A percentile compares a stretch with the other conserved stretches of the same genome.
phyloP scores from a whole-genome alignment of 1,284 basidiomycete genomes.

The Vanrija pseudolonga region DNA sequence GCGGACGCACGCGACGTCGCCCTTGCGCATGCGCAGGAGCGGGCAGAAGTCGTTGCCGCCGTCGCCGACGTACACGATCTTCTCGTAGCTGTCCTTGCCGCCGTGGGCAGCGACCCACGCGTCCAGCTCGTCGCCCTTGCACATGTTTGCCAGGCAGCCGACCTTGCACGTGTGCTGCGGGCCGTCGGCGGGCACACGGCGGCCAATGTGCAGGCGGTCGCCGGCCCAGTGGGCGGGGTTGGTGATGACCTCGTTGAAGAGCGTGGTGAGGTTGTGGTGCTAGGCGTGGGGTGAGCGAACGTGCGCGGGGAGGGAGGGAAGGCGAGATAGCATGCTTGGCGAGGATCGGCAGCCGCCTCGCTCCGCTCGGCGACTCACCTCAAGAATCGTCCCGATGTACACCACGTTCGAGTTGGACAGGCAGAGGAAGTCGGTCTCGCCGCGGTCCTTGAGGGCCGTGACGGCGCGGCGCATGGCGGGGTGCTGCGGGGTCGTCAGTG shows the following conservation, averaged over 20 bases:
- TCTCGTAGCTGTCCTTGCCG: constrained; percentile 62
- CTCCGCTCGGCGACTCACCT: constrained; percentile 54
- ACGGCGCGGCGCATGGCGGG: constrained; percentile 94
- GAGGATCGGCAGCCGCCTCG: too few relatives aligned
- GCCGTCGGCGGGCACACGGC: constrained; percentile 69
- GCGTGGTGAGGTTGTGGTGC: constrained; percentile 61
- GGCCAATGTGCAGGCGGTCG: constrained; percentile 70
- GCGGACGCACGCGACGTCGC: constrained; percentile 60
- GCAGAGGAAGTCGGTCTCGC: constrained; percentile 77
- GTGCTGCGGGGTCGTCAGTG: constrained; percentile 59
- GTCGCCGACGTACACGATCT: constrained; percentile 88
- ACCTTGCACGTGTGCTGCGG: constrained; percentile 80
- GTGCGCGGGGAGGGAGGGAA: not conserved
- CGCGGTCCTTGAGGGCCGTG: constrained; percentile 60
- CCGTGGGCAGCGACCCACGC: constrained; percentile 69
- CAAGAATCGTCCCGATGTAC: constrained; percentile 84
- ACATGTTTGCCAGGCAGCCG: constrained; percentile 96
- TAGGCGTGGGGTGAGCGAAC: not conserved
- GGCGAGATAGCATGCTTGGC: too few relatives aligned
- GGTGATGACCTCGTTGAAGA: constrained; percentile 85
- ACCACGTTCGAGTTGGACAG: constrained; percentile 91
- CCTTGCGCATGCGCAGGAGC: constrained; percentile 72
- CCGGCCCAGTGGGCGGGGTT: constrained; percentile 83
- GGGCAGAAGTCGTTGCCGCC: constrained; percentile 96
- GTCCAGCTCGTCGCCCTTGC: constrained; percentile 91